These are phyloP conservation scores for Fusarium musae DNA, from an alignment of 2,329 filamentous ascomycete genomes.

Conservation along the genomic window DNA sequence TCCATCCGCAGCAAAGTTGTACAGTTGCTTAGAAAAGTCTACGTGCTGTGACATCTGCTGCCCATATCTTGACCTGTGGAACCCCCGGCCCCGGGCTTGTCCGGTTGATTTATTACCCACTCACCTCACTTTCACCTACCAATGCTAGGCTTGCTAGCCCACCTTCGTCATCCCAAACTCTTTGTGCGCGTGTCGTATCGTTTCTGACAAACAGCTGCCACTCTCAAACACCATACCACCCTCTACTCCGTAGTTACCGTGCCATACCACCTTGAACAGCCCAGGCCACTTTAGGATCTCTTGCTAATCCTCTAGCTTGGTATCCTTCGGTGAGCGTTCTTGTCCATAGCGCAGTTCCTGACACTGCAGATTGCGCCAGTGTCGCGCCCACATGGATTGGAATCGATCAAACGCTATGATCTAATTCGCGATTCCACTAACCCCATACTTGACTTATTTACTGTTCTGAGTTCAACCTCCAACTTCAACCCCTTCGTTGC, in stretches of 20 bases:
- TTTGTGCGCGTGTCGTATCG: constrained; percentile 24
- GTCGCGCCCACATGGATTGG: constrained; percentile 39
- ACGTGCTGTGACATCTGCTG: background rate
- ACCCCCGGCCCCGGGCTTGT: constrained; percentile 17
- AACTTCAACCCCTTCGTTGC: constrained; percentile 24
- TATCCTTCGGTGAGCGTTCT: constrained; percentile 49
- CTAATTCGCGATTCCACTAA: constrained; percentile 43
- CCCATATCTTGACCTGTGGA: background rate
- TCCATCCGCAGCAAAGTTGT: background rate
- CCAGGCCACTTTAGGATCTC: constrained; percentile 30
- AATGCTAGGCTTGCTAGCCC: constrained; percentile 12
- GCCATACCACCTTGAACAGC: constrained; percentile 7
- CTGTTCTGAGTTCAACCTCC: constrained; percentile 8
- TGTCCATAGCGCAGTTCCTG: constrained; percentile 41
- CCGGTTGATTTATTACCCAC: constrained; percentile 18
- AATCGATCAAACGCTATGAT: constrained; percentile 43
- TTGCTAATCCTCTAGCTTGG: constrained; percentile 34
- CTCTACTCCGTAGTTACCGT: background rate
- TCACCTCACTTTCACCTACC: constrained; percentile 14
- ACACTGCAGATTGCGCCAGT: constrained; percentile 37
- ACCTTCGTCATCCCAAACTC: constrained; percentile 33
- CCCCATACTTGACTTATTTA: constrained; percentile 25
- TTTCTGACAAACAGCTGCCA: constrained; percentile 32
- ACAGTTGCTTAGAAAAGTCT: background rate
- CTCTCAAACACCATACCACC: background rate